Conservation (phyloP, 352 stramenopile species). For the Globisporangium viniferum region DNA sequence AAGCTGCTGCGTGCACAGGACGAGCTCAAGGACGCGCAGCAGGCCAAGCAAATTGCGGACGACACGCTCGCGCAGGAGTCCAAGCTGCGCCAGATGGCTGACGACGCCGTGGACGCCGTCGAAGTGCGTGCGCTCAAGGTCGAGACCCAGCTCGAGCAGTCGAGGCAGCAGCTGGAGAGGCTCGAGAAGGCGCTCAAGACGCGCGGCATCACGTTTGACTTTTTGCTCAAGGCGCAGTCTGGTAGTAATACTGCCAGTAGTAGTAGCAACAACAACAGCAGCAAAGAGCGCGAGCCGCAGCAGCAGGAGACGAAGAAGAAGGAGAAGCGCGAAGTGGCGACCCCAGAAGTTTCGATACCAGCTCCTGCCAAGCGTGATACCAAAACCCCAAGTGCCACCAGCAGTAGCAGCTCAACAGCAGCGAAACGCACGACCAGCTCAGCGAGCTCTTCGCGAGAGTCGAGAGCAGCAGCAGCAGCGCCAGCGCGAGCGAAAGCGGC, state of each 20-base stretch:
- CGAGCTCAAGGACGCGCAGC: constrained; percentile 27
- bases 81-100: constrained; percentile 37
- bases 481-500: neutral
- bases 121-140: constrained; percentile 36
- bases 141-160: constrained; percentile 28
- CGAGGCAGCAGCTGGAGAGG: constrained; percentile 27
- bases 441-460: neutral
- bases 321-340: neutral
- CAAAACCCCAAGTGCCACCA: neutral
- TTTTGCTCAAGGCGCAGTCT: constrained; percentile 32
- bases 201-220: constrained; percentile 70
- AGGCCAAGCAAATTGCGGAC: constrained; percentile 24
- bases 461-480: neutral
- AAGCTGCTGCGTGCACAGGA: constrained; percentile 26
- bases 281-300: neutral
- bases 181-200: constrained; percentile 49
- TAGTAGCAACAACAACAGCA: constrained; percentile 16
- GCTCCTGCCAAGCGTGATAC: neutral
- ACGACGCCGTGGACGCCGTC: constrained; percentile 45
- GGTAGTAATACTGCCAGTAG: constrained; percentile 6
- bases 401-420: neutral
- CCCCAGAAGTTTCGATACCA: neutral
- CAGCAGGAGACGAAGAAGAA: constrained; percentile 9
- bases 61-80: constrained; percentile 37
- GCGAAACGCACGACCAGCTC: constrained; percentile 3